Percentiles rank a stretch among this genome's conserved stretches.
These are phyloP conservation scores for Lasiosphaeriaceae sp. DNA, from an alignment of 495 filamentous ascomycete species.

Conservation along the genomic window DNA sequence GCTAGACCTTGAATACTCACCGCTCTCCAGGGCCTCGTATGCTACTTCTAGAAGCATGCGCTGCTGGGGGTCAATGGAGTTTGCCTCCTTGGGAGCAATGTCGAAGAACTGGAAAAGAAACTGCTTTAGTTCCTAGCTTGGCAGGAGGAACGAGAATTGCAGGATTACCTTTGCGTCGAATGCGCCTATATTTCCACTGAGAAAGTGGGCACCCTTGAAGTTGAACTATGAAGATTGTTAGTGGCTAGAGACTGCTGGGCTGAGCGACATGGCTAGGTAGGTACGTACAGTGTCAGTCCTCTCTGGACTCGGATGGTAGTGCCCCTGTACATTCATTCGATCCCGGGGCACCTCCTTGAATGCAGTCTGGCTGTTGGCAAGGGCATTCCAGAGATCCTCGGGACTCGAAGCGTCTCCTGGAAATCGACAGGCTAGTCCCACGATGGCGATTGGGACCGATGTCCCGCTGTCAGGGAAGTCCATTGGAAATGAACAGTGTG, in stretches of 20 bases:
- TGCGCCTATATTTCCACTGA: constrained; percentile 39
- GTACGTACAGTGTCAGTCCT: constrained; percentile 8
- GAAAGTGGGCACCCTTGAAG: constrained; percentile 28
- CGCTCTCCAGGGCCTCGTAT: constrained; percentile 76
- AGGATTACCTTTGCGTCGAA: constrained; percentile 39
- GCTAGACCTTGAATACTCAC: constrained; percentile 17
- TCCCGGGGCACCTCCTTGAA: constrained; percentile 33
- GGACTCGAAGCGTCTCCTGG: constrained; percentile 28
- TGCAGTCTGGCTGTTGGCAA: constrained; percentile 18
- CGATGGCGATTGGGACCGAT: constrained; percentile 25
- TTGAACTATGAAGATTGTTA: constrained; percentile 33
- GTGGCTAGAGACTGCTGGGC: background rate
- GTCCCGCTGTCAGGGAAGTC: background rate
- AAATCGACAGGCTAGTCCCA: constrained; percentile 37
- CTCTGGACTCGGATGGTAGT: constrained; percentile 26
- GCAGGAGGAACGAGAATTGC: background rate
- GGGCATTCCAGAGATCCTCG: constrained; percentile 6
- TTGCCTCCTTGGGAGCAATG: constrained; percentile 55
- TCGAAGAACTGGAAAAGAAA: constrained; percentile 48
- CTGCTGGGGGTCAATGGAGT: constrained; percentile 66
- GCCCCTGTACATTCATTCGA: constrained; percentile 28
- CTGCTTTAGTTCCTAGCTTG: too few species aligned
- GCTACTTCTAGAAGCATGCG: constrained; percentile 70
- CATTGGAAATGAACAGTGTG: background rate
- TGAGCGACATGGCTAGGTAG: background rate